Evolutionary conservation across 139 green algal genomes (phyloP).

Genomic region (Tetradesmus lagerheimii): DNA sequence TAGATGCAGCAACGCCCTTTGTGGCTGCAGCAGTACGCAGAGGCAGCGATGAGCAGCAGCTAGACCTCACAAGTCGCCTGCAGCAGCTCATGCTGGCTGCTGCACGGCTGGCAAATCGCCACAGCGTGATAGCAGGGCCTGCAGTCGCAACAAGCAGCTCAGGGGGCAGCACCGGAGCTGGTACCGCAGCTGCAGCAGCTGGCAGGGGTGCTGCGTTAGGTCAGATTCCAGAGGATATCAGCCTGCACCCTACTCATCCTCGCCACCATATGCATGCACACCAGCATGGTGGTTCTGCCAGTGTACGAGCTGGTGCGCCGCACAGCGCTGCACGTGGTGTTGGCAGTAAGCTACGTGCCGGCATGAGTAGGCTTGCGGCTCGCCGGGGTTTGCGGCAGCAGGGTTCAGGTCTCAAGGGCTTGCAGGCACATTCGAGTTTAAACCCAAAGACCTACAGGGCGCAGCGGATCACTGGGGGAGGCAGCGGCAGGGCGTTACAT

Average conservation of each 20-base stretch:
- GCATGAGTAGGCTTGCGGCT: slow-evolving; percentile 14
- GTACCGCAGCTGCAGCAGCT: not conserved
- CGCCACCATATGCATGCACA: not conserved
- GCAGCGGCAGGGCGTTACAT: not conserved
- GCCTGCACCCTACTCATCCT: not conserved
- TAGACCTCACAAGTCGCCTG: slow-evolving; percentile 18
- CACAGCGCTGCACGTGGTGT: not conserved
- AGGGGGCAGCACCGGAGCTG: not conserved
- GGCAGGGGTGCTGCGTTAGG: not conserved
- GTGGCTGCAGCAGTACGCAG: slow-evolving; percentile 17
- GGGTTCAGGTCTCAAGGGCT: not conserved
- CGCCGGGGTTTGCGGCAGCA: not conserved
- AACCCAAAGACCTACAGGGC: not conserved
- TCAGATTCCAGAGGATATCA: not conserved
- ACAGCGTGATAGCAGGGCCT: not conserved
- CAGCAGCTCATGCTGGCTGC: slow-evolving; percentile 40
- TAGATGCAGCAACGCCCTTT: slow-evolving; percentile 12
- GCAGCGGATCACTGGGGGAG: not conserved
- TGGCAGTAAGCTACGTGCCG: not conserved
- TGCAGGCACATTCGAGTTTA: not conserved
- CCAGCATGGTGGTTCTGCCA: not conserved
- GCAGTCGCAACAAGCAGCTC: not conserved
- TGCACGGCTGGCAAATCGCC: not conserved
- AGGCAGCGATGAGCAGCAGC: not conserved
- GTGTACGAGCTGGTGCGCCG: not conserved